Evolutionary conservation across 495 filamentous ascomycete genomes (phyloP).

Genomic region (Penicillium soppii): DNA sequence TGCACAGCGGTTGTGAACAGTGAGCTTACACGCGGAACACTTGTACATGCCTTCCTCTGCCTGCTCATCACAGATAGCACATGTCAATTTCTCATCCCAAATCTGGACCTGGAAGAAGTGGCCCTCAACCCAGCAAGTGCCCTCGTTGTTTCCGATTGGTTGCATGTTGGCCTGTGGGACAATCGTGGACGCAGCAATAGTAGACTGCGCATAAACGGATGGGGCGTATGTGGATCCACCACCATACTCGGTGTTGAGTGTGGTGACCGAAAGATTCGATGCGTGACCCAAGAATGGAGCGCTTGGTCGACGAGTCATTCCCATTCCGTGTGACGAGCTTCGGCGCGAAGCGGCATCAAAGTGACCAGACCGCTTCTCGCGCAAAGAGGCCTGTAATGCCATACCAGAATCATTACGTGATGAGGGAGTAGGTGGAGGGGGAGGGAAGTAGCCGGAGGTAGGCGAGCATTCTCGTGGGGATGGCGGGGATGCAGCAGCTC

Average conservation of each 20-base stretch:
- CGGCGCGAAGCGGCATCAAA: slow-evolving; percentile 82
- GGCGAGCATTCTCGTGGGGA: slow-evolving; percentile 77
- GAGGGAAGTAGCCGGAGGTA: slow-evolving; percentile 74
- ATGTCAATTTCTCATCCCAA: slow-evolving; percentile 66
- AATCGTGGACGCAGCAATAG: slow-evolving; percentile 95
- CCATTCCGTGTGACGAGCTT: slow-evolving; percentile 88
- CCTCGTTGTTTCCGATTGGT: slow-evolving; percentile 82
- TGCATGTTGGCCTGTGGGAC: slow-evolving; percentile 89
- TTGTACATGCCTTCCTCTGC: slow-evolving; percentile 88
- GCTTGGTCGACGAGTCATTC: slow-evolving; percentile 77
- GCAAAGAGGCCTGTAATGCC: slow-evolving; percentile 75
- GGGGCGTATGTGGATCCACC: slow-evolving; percentile 84
- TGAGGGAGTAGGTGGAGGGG: slow-evolving; percentile 67
- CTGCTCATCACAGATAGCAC: slow-evolving; percentile 85
- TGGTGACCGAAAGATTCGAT: slow-evolving; percentile 80
- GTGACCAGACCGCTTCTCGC: slow-evolving; percentile 93
- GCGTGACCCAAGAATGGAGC: slow-evolving; percentile 80
- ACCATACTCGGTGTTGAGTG: slow-evolving; percentile 71
- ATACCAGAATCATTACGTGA: slow-evolving; percentile 91
- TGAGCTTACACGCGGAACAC: slow-evolving; percentile 74
- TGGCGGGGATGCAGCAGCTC: slow-evolving; percentile 66
- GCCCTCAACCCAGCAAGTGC: slow-evolving; percentile 87
- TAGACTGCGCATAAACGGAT: slow-evolving; percentile 93
- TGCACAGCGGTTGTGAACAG: slow-evolving; percentile 78
- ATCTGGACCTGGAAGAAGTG: slow-evolving; percentile 79